A percentile compares a stretch with the other conserved stretches of the same genome.
phyloP scores from a whole-genome alignment of 345 rosid species.

The Brassica rapa region DNA sequence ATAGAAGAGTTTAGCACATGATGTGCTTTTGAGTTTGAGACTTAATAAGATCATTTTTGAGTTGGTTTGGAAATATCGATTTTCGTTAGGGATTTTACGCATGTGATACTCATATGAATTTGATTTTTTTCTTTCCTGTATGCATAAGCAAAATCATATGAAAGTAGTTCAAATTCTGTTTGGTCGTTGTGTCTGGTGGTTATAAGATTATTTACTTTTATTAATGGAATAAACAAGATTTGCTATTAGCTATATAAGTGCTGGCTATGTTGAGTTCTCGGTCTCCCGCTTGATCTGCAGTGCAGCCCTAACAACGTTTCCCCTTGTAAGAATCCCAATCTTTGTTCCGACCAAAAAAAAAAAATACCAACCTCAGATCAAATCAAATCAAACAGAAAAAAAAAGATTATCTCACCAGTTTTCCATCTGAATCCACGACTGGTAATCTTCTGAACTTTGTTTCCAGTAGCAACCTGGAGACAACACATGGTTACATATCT shows the following conservation, averaged over 20 bases:
- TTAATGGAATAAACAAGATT: constrained; percentile 38
- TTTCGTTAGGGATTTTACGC: too few species aligned
- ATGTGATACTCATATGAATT: too few species aligned
- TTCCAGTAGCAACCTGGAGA: constrained; percentile 77
- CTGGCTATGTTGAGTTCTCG: constrained; percentile 37
- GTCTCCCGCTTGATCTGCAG: constrained; percentile 60
- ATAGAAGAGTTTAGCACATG: constrained; percentile 40
- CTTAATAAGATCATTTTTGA: neutral
- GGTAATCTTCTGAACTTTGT: constrained; percentile 88
- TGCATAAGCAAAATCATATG: neutral
- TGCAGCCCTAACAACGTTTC: constrained; percentile 72
- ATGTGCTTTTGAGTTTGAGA: neutral
- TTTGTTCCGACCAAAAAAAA: constrained; percentile 37
- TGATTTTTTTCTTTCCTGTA: too few species aligned
- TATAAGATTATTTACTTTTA: neutral
- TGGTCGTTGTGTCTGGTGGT: neutral
- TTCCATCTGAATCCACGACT: constrained; percentile 72
- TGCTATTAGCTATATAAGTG: constrained; percentile 14
- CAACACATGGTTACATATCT: neutral
- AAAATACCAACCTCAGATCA: neutral
- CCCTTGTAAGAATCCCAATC: constrained; percentile 84
- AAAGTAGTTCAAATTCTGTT: constrained; percentile 5
- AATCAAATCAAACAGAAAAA: neutral
- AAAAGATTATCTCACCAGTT: constrained; percentile 55
- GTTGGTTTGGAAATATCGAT: neutral